Evolutionary conservation across 2,329 filamentous ascomycete genomes (phyloP), one percentile per base, ranked within the genome.

Genomic region (Penicillium italicum): DNA sequence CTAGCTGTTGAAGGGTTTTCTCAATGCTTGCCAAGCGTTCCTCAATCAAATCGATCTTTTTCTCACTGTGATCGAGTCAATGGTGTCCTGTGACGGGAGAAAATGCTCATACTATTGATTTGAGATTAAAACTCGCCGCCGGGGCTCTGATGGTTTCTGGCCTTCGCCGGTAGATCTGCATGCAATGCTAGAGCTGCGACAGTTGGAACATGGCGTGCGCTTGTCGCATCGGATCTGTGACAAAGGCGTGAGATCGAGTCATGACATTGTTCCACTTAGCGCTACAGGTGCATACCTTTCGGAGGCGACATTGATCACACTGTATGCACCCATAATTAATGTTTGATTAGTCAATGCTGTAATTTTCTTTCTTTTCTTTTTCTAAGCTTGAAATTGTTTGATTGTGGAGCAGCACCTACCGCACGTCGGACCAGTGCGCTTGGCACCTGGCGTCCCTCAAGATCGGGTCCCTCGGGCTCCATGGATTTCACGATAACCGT

Each of bases 1-100:
- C 62, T 14, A 72, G 46, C 42, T 69, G 65, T 34, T 41, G 59
- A 16, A 68, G 63, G 61, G 64, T 66, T 66, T 47, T 65, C 58
- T 82, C 79, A 38, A 82, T 80, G n/a, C 72, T 72, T 7, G 72
- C 72, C 9, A 82, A 68, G 16, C 79, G 75, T 30, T 78, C 74
- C 61, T 81, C 79, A 48, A 82, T 81, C 12, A 76, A 64, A 57
- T 82, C 79, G 46, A 82, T 80, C 65, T 82, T 81, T 62, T 73
- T 77, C 63, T 82, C 80, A 66, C 78, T 81, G 43, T 16, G 28
- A 1, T 22, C 5, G 22, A 28, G 49, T 60, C 28, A 63, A 42
- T 47, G 18, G 9, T 24, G 16, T 11, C 22, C 16, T 20, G 4
- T 43, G 7, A 26, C 10, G 8, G 48, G 10, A 14, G 38, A 20